Conservation (phyloP, 208 protist species). For the Trypanosoma caninum region DNA sequence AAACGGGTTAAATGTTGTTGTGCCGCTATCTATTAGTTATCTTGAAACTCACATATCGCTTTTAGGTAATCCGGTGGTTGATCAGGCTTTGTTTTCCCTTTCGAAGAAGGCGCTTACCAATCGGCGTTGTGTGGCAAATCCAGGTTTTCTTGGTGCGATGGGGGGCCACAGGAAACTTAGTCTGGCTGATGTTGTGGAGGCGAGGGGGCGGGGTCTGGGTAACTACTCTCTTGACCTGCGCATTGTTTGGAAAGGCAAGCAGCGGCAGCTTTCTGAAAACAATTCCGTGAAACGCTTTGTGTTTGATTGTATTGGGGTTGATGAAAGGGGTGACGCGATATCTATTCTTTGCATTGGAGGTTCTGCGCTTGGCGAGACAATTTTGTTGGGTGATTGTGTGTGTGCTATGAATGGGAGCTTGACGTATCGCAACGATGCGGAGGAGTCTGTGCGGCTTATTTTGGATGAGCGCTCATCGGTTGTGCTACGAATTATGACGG, state of each 20-base stretch:
- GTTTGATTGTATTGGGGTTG: conserved; percentile 47
- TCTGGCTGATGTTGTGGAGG: conserved; percentile 39
- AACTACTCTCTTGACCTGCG: conserved; percentile 48
- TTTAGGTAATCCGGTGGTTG: conserved; percentile 43
- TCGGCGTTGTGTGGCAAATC: background rate
- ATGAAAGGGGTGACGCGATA: conserved; percentile 50
- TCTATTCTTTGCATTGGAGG: conserved; percentile 25
- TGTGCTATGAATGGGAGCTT: conserved; percentile 30
- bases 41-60: conserved; percentile 44
- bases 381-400: conserved; percentile 29
- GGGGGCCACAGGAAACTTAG: conserved; percentile 17
- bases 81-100: conserved; percentile 34
- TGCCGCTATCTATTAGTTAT: conserved; percentile 38
- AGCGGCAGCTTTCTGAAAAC: conserved; percentile 4
- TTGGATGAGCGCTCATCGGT: conserved; percentile 36
- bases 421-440: conserved; percentile 24
- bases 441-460: conserved; percentile 34
- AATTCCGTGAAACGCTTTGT: conserved; percentile 13
- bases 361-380: conserved; percentile 14
- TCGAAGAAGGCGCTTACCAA: conserved; percentile 41
- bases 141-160: background rate
- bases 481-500: conserved; percentile 18
- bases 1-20: conserved; percentile 71
- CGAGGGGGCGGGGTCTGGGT: conserved; percentile 27
- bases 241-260: conserved; percentile 54